A percentile compares a stretch with the other conserved stretches of the same genome.
These are phyloP conservation scores for Infundibulicybe gibba DNA, from an alignment of 768 basidiomycete genomes.

Conservation along the genomic window DNA sequence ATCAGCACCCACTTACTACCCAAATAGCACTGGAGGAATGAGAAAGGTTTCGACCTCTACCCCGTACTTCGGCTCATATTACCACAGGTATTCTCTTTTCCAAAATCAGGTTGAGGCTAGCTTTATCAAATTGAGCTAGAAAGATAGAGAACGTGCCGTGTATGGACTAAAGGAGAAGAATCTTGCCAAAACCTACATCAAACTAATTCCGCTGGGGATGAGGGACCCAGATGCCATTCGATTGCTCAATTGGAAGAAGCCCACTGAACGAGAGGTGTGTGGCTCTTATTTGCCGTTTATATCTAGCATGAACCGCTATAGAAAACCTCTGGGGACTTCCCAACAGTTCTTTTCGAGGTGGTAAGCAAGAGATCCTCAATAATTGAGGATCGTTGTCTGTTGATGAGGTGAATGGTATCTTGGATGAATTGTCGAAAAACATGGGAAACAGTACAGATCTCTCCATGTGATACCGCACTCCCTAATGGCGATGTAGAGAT, in stretches of 20 bases:
- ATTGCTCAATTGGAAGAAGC: slow-evolving; percentile 88
- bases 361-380: slow-evolving; percentile 82
- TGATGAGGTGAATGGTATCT: slow-evolving; percentile 76
- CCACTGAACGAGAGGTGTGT: slow-evolving; percentile 63
- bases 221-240: slow-evolving; percentile 80
- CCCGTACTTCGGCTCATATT: slow-evolving; percentile 86
- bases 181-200: slow-evolving; percentile 89
- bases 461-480: not conserved
- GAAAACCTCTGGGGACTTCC: slow-evolving; percentile 83
- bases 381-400: slow-evolving; percentile 68
- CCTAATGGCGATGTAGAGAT: slow-evolving; percentile 46
- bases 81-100: slow-evolving; percentile 59
- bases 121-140: slow-evolving; percentile 41
- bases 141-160: slow-evolving; percentile 89
- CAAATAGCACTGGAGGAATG: slow-evolving; percentile 75
- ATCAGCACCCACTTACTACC: slow-evolving; percentile 8
- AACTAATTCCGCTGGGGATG: slow-evolving; percentile 78
- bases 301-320: slow-evolving; percentile 19
- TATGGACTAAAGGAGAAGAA: slow-evolving; percentile 96
- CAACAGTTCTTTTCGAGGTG: slow-evolving; percentile 82
- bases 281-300: not conserved
- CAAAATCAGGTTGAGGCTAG: not conserved
- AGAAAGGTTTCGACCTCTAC: slow-evolving; percentile 86
- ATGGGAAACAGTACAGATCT: slow-evolving; percentile 64
- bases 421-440: slow-evolving; percentile 73